phyloP scores from a whole-genome alignment of 176 grass and related monocot genomes.

The Eragrostis curvula region DNA sequence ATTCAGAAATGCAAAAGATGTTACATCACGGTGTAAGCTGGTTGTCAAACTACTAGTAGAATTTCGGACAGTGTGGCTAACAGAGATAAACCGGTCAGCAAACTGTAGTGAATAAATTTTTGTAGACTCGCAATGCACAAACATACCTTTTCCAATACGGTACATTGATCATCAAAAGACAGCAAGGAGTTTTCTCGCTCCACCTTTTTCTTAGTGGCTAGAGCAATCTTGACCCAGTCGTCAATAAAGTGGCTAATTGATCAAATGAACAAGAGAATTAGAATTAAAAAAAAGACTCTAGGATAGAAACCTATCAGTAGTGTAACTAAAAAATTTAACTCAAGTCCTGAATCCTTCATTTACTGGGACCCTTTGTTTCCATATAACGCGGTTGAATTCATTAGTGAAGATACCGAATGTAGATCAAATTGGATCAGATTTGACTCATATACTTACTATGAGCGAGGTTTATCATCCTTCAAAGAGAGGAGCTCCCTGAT shows the following conservation, averaged over 20 bases:
- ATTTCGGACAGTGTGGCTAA: background rate
- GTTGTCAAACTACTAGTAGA: background rate
- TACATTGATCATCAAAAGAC: slow-evolving; percentile 60
- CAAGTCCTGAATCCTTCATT: background rate
- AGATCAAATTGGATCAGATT: slow-evolving; percentile 15
- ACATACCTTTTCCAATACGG: slow-evolving; percentile 63
- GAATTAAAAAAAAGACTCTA: background rate
- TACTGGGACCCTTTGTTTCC: slow-evolving; percentile 5
- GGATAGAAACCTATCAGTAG: background rate
- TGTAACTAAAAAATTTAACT: background rate
- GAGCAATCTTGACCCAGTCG: slow-evolving; percentile 72
- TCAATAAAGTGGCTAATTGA: slow-evolving; percentile 66
- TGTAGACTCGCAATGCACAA: background rate
- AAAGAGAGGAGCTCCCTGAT: slow-evolving; percentile 80
- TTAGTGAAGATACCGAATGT: background rate
- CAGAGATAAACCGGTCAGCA: background rate
- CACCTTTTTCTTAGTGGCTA: slow-evolving; percentile 62
- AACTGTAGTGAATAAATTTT: background rate
- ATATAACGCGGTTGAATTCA: background rate
- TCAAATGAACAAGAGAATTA: slow-evolving; percentile 19
- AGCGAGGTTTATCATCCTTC: slow-evolving; percentile 43
- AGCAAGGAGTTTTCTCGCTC: slow-evolving; percentile 37
- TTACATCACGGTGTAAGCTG: background rate
- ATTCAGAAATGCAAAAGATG: slow-evolving; percentile 28
- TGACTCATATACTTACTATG: slow-evolving; percentile 45